Evolutionary conservation across 179 eudicot species (phyloP).

Genomic region (Spergularia azorica): DNA sequence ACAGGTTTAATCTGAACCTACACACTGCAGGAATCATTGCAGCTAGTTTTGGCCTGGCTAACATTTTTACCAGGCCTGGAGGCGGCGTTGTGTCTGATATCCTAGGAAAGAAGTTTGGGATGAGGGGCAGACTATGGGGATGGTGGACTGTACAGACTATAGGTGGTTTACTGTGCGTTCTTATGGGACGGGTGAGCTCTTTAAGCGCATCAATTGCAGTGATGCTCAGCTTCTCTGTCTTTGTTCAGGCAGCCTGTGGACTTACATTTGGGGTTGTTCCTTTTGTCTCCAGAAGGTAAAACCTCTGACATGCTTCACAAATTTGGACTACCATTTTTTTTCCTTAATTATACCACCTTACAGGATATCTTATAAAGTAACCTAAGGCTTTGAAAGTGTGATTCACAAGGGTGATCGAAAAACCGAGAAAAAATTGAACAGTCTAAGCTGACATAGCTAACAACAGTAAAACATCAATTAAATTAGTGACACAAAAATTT

Average conservation of each 20-base stretch:
- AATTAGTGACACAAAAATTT: too few species aligned
- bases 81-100: constrained; percentile 73
- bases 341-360: too few species aligned
- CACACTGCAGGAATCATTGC: constrained; percentile 81
- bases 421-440: too few species aligned
- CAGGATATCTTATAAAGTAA: too few species aligned
- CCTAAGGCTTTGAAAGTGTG: too few species aligned
- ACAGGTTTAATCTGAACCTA: constrained; percentile 58
- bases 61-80: constrained; percentile 73
- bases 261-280: constrained; percentile 85
- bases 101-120: constrained; percentile 59
- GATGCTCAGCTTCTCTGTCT: constrained; percentile 70
- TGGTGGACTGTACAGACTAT: constrained; percentile 69
- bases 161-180: constrained; percentile 65
- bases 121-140: constrained; percentile 84
- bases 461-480: too few species aligned
- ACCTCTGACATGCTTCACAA: neutral
- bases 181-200: constrained; percentile 55
- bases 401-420: too few species aligned
- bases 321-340: neutral
- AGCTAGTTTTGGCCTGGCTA: constrained; percentile 80
- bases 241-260: constrained; percentile 88
- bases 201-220: constrained; percentile 59
- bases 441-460: too few species aligned
- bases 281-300: constrained; percentile 71